Conservation (phyloP, 1,139 yeast genomes). For the Lizanozyma gosingica region DNA sequence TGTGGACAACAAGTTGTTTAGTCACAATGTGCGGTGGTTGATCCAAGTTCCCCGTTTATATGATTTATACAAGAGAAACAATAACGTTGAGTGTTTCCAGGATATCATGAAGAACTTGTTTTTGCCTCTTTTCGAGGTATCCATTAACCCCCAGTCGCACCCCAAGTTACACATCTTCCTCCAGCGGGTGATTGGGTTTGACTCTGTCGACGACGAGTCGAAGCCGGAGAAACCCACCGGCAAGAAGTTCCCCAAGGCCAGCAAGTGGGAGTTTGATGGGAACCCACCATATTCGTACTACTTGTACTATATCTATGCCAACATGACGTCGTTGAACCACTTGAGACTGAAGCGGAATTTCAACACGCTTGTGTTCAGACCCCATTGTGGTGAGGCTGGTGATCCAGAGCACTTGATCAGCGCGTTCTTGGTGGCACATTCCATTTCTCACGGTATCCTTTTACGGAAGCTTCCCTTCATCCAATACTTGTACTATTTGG, state of each 20-base stretch:
- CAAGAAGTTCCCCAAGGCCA: slow-evolving; percentile 74
- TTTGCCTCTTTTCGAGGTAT: slow-evolving; percentile 87
- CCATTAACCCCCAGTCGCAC: slow-evolving; percentile 72
- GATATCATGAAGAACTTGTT: slow-evolving; percentile 74
- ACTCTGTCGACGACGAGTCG: slow-evolving; percentile 97
- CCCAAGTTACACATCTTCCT: slow-evolving; percentile 84
- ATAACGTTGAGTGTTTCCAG: slow-evolving; percentile 61
- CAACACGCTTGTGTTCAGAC: slow-evolving; percentile 87
- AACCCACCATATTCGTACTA: slow-evolving; percentile 99
- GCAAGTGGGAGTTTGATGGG: slow-evolving; percentile 62
- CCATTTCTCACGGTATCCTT: slow-evolving; percentile 91
- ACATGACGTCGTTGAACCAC: slow-evolving; percentile 74
- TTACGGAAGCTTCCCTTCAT: slow-evolving; percentile 89
- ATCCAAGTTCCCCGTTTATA: slow-evolving; percentile 91
- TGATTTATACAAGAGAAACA: slow-evolving; percentile 76
- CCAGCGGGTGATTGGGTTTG: slow-evolving; percentile 94
- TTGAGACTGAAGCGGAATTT: slow-evolving; percentile 68
- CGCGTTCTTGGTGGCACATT: slow-evolving; percentile 83
- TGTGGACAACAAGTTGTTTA: slow-evolving; percentile 80
- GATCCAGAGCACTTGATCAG: slow-evolving; percentile 94
- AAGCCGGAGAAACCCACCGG: slow-evolving; percentile 78
- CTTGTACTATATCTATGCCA: slow-evolving; percentile 79
- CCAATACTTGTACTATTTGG: slow-evolving; percentile 86
- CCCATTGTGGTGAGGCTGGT: slow-evolving; percentile 99
- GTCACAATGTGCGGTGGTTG: slow-evolving; percentile 95